A percentile compares a stretch with the other conserved stretches of the same genome.
These are phyloP conservation scores for Coleophoma cylindrospora DNA, from an alignment of 2,329 filamentous ascomycete genomes.

Conservation along the genomic window DNA sequence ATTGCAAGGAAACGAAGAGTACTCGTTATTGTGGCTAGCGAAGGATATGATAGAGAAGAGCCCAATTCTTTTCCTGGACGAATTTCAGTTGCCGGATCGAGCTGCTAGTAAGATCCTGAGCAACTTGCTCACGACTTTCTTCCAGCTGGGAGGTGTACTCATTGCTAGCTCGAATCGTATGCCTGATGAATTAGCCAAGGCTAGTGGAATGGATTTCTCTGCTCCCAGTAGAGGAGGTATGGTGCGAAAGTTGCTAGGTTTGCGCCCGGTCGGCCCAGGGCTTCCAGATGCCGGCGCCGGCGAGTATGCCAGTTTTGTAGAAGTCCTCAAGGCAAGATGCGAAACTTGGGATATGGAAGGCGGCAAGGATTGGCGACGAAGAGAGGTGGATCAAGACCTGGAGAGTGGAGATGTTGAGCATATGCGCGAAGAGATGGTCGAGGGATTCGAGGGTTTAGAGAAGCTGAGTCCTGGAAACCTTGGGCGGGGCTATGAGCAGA, in stretches of 20 bases:
- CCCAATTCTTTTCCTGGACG: slow-evolving; percentile 75
- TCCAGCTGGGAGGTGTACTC: slow-evolving; percentile 75
- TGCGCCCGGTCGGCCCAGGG: slow-evolving; percentile 26
- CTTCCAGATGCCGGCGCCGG: slow-evolving; percentile 49
- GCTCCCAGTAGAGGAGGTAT: slow-evolving; percentile 45
- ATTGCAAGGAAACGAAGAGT: slow-evolving; percentile 37
- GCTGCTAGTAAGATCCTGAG: slow-evolving; percentile 75
- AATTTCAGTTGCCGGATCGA: slow-evolving; percentile 78
- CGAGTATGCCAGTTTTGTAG: slow-evolving; percentile 72
- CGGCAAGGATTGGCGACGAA: slow-evolving; percentile 63
- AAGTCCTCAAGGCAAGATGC: slow-evolving; percentile 71
- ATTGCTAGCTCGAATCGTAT: slow-evolving; percentile 79
- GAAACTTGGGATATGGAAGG: slow-evolving; percentile 84
- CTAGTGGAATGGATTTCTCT: slow-evolving; percentile 64
- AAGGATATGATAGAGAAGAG: slow-evolving; percentile 70
- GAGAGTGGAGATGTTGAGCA: slow-evolving; percentile 21
- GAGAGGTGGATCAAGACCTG: slow-evolving; percentile 36
- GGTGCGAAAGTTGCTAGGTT: slow-evolving; percentile 42
- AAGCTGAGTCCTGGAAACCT: slow-evolving; percentile 3
- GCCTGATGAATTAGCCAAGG: slow-evolving; percentile 76
- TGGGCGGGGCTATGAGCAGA: slow-evolving; percentile 3
- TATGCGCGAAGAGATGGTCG: slow-evolving; percentile 27
- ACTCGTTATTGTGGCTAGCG: slow-evolving; percentile 69
- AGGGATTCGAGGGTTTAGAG: slow-evolving; percentile 10
- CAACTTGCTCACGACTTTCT: slow-evolving; percentile 74